Evolutionary conservation across 139 green algal species (phyloP).

Genomic region (Pedinophyceae sp.): DNA sequence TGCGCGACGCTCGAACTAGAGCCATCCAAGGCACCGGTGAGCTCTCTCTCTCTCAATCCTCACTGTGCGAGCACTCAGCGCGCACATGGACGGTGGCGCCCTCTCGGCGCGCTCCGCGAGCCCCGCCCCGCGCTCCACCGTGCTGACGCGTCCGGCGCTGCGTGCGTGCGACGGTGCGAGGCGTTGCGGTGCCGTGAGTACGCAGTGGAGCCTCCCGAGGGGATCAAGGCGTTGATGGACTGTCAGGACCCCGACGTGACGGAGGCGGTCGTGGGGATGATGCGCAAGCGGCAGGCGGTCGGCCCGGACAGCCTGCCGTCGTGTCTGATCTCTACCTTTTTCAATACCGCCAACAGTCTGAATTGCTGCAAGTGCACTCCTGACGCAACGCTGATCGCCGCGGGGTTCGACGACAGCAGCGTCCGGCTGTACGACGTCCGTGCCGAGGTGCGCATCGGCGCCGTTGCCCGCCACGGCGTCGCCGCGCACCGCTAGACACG

Average conservation of each 20-base stretch:
- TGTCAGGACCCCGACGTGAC: background rate
- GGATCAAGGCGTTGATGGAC: background rate
- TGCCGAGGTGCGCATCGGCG: too few relatives aligned
- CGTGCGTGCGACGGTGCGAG: too few relatives aligned
- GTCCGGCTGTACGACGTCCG: background rate
- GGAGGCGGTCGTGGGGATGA: background rate
- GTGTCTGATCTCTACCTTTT: slow-evolving; percentile 1
- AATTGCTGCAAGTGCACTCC: background rate
- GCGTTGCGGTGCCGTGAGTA: background rate
- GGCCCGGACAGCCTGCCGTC: slow-evolving; percentile 3
- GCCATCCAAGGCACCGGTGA: too few relatives aligned
- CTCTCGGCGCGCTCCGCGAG: too few relatives aligned
- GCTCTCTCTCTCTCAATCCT: too few relatives aligned
- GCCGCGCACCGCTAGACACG: too few relatives aligned
- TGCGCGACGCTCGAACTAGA: too few relatives aligned
- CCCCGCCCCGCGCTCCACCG: too few relatives aligned
- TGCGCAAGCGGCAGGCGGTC: slow-evolving; percentile 2
- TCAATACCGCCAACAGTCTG: slow-evolving; percentile 3
- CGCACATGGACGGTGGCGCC: too few relatives aligned
- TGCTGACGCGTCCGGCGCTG: too few relatives aligned
- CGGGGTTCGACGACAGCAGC: slow-evolving; percentile 5
- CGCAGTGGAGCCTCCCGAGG: background rate
- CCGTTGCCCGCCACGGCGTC: too few relatives aligned
- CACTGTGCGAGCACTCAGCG: too few relatives aligned
- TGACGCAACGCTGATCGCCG: background rate